Conservation (phyloP, 768 basidiomycete genomes). For the Rhodotorula toruloides region DNA sequence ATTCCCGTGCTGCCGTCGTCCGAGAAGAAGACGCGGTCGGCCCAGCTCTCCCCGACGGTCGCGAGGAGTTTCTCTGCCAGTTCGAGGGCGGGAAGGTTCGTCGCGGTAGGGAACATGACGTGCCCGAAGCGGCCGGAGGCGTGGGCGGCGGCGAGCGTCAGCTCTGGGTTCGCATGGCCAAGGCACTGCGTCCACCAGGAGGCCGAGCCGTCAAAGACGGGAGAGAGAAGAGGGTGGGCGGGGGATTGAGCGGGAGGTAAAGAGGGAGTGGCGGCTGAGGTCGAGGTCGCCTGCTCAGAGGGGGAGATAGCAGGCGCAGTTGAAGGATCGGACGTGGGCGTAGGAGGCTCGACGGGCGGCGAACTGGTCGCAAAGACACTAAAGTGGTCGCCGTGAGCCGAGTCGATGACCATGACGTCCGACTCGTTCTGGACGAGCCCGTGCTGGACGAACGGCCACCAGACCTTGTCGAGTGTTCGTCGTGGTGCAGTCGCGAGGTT, state of each 20-base stretch:
- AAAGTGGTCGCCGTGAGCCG: constrained; percentile 80
- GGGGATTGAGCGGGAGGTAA: constrained; percentile 2
- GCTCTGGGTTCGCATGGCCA: constrained; percentile 70
- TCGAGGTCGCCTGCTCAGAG: not conserved
- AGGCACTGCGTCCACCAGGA: constrained; percentile 98
- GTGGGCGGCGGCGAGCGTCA: constrained; percentile 78
- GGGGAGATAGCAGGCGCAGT: constrained; percentile 7
- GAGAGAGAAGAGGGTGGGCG: constrained; percentile 47
- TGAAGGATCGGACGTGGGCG: constrained; percentile 3
- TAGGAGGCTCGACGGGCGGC: not conserved
- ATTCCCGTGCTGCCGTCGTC: constrained; percentile 95
- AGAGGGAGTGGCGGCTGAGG: not conserved
- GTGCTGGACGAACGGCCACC: constrained; percentile 99
- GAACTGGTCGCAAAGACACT: constrained; percentile 57
- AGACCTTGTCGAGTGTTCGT: constrained; percentile 69
- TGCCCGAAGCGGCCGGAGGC: constrained; percentile 94
- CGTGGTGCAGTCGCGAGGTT: constrained; percentile 72
- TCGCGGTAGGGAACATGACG: constrained; percentile 89
- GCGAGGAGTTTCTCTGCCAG: constrained; percentile 73
- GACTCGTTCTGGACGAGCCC: constrained; percentile 60
- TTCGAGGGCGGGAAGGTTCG: constrained; percentile 74
- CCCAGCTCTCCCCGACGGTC: constrained; percentile 80
- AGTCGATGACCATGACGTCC: constrained; percentile 86
- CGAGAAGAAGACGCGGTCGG: constrained; percentile 80
- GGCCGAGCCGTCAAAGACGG: constrained; percentile 82